Percentiles rank a stretch among this genome's conserved stretches.
These are phyloP conservation scores for Agaricus blazei DNA, from an alignment of 768 basidiomycete species.

Conservation along the genomic window DNA sequence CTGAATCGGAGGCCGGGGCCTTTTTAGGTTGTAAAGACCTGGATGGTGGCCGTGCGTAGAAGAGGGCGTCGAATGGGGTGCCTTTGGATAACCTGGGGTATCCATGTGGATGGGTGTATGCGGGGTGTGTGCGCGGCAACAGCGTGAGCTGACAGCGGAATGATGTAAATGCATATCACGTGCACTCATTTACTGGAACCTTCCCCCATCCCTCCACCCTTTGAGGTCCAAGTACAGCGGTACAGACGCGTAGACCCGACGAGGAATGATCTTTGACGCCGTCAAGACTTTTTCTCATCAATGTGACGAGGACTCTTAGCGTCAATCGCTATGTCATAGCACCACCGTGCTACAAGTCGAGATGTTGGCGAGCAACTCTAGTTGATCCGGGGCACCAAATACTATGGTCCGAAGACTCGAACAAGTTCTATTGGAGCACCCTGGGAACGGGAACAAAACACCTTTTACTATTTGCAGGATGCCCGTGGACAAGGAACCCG, in stretches of 20 bases:
- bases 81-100: conserved; percentile 5
- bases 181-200: not conserved
- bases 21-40: conserved; percentile 9
- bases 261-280: no score
- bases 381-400: conserved; percentile 37
- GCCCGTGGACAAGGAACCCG: conserved; percentile 52
- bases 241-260: no score
- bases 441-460: conserved; percentile 48
- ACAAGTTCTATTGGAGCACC: conserved; percentile 60
- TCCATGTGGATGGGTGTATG: conserved; percentile 9
- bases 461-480: conserved; percentile 41
- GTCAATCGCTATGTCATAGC: conserved; percentile 47
- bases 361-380: conserved; percentile 59
- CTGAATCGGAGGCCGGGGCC: conserved; percentile 44
- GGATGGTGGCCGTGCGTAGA: conserved; percentile 11
- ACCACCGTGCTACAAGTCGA: conserved; percentile 55
- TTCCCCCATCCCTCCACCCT: no score
- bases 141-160: not conserved
- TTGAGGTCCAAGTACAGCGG: no score
- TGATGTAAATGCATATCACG: conserved; percentile 4
- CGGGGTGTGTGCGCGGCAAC: conserved; percentile 6
- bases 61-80: conserved; percentile 20
- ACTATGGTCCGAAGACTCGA: conserved; percentile 73
- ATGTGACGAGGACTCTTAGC: not conserved
- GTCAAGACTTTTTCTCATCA: not conserved